A percentile compares a stretch with the other conserved stretches of the same genome.
Conservation (phyloP, 768 basidiomycete species). For the Russula foetens region DNA sequence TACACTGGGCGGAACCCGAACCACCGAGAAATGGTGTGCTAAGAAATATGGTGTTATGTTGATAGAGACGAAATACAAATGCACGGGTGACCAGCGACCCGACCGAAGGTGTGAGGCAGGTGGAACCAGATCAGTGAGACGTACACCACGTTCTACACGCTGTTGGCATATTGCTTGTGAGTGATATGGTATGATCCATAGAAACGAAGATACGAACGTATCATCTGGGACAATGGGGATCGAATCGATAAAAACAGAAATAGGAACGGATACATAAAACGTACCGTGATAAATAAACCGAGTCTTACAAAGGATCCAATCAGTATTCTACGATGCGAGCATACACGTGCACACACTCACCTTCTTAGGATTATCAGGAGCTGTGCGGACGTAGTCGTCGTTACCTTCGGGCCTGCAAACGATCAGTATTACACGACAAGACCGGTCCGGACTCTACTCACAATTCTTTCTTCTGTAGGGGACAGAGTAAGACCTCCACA, state of each 20-base stretch:
- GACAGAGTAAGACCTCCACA: neutral
- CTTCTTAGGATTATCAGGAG: constrained; percentile 85
- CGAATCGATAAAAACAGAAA: neutral
- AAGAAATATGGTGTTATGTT: constrained; percentile 10
- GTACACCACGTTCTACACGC: constrained; percentile 6
- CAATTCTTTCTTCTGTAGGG: constrained; percentile 53
- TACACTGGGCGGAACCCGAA: neutral
- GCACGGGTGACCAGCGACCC: neutral
- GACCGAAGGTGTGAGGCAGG: neutral
- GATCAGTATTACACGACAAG: neutral
- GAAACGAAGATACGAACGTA: constrained; percentile 12
- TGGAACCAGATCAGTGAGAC: neutral
- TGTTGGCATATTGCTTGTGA: neutral
- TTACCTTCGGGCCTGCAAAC: constrained; percentile 65
- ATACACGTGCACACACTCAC: constrained; percentile 30
- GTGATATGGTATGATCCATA: neutral
- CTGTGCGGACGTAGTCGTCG: constrained; percentile 69
- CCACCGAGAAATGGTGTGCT: constrained; percentile 1
- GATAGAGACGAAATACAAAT: constrained; percentile 11
- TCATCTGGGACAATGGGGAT: constrained; percentile 10
- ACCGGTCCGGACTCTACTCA: constrained; percentile 27
- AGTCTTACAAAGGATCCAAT: constrained; percentile 38
- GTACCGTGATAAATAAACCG: constrained; percentile 76
- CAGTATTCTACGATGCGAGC: neutral
- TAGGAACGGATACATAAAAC: constrained; percentile 1